A percentile compares a stretch with the other conserved stretches of the same genome.
These are phyloP conservation scores for Fusarium sp. DNA, from an alignment of 2,329 filamentous ascomycete genomes.

Conservation along the genomic window DNA sequence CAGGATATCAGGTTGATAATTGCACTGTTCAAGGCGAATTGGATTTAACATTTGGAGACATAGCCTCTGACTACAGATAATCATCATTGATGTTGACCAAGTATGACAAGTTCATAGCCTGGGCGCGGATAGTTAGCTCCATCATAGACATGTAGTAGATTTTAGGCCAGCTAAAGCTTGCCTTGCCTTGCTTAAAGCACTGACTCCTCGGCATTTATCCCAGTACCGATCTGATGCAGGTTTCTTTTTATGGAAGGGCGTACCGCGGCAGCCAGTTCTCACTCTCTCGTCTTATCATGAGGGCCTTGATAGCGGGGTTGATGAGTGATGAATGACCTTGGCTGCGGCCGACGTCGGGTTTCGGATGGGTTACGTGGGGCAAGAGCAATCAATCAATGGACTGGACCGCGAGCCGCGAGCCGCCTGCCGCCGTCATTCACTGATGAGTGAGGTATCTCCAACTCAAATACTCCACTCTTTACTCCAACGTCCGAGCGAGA, in stretches of 20 bases:
- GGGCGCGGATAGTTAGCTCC: background rate
- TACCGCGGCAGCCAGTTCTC: background rate
- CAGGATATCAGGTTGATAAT: background rate
- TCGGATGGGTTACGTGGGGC: conserved; percentile 43
- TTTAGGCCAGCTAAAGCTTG: background rate
- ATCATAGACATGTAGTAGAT: background rate
- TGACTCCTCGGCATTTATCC: background rate
- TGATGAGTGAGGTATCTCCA: conserved; percentile 12
- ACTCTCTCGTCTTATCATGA: conserved; percentile 9
- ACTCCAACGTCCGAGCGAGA: conserved; percentile 20
- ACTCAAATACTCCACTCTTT: conserved; percentile 39
- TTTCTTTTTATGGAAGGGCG: conserved; percentile 5
- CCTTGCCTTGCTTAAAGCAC: background rate
- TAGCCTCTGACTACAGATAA: background rate
- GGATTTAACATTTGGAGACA: background rate
- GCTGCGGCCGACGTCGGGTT: conserved; percentile 36
- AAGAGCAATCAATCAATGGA: conserved; percentile 13
- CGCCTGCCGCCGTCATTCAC: conserved; percentile 33
- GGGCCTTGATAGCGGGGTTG: conserved; percentile 33
- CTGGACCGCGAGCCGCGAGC: conserved; percentile 31
- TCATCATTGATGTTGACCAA: background rate
- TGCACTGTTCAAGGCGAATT: background rate
- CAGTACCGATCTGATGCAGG: background rate
- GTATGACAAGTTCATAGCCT: background rate
- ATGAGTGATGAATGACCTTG: conserved; percentile 22